phyloP scores from a whole-genome alignment of 495 filamentous ascomycete genomes.

The Trichocladium uniseriatum region DNA sequence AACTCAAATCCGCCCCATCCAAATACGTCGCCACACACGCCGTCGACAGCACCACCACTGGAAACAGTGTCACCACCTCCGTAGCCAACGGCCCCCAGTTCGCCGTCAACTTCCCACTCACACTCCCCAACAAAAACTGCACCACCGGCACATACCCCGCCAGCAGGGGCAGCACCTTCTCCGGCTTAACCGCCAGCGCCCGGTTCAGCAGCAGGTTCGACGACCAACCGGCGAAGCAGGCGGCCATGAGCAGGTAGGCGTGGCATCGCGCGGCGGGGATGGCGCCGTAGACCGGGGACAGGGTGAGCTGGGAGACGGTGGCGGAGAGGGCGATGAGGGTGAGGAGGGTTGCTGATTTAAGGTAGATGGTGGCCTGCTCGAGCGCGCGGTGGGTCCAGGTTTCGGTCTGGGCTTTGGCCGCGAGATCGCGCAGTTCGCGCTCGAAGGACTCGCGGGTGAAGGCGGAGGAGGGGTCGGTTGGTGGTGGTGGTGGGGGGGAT shows the following conservation, averaged over 20 bases:
- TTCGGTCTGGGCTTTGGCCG: constrained; percentile 41
- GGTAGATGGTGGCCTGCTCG: constrained; percentile 33
- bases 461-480: constrained; percentile 18
- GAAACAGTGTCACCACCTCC: constrained; percentile 60
- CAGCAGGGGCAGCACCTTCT: constrained; percentile 70
- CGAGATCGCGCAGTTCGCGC: constrained; percentile 40
- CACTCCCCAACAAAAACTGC: constrained; percentile 57
- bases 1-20: constrained; percentile 49
- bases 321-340: constrained; percentile 63
- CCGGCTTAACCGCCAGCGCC: constrained; percentile 34
- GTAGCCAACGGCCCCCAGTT: constrained; percentile 64
- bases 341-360: constrained; percentile 40
- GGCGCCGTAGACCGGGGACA: constrained; percentile 81
- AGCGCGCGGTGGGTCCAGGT: constrained; percentile 28
- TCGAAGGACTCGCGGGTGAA: constrained; percentile 43
- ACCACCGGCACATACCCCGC: constrained; percentile 64
- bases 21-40: constrained; percentile 54
- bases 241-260: constrained; percentile 50
- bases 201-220: constrained; percentile 42
- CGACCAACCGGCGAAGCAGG: constrained; percentile 55
- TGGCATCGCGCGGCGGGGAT: constrained; percentile 68
- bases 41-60: constrained; percentile 58
- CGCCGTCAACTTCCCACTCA: constrained; percentile 56
- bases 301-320: constrained; percentile 59
- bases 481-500: background rate